Evolutionary conservation across 495 filamentous ascomycete species (phyloP).

Genomic region (Aspergillus conjunctus): DNA sequence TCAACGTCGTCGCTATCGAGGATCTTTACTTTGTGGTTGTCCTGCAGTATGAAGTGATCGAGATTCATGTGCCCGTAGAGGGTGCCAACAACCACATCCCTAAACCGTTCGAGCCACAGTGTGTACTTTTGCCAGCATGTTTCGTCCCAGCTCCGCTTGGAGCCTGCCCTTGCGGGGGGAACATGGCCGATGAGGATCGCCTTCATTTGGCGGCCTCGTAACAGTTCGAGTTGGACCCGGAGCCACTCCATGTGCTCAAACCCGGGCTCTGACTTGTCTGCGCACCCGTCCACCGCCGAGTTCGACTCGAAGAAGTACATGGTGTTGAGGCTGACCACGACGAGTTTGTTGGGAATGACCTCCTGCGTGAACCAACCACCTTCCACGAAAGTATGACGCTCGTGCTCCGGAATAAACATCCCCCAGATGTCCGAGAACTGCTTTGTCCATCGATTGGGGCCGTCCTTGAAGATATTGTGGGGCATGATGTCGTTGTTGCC

Average conservation of each 20-base stretch:
- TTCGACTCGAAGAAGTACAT: slow-evolving; percentile 96
- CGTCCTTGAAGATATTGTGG: slow-evolving; percentile 87
- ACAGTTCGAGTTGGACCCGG: slow-evolving; percentile 80
- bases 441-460: slow-evolving; percentile 83
- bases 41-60: slow-evolving; percentile 95
- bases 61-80: slow-evolving; percentile 98
- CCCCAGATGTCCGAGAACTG: slow-evolving; percentile 74
- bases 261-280: slow-evolving; percentile 73
- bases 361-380: slow-evolving; percentile 95
- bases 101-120: slow-evolving; percentile 83
- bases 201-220: slow-evolving; percentile 86
- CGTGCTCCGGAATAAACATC: slow-evolving; percentile 87
- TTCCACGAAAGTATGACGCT: slow-evolving; percentile 86
- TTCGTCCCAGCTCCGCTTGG: slow-evolving; percentile 87
- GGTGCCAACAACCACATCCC: slow-evolving; percentile 79
- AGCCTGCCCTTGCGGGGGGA: slow-evolving; percentile 79
- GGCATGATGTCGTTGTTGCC: slow-evolving; percentile 98
- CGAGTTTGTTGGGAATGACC: slow-evolving; percentile 82
- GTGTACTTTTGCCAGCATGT: slow-evolving; percentile 99
- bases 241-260: slow-evolving; percentile 97
- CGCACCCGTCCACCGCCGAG: slow-evolving; percentile 88
- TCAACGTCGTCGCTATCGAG: slow-evolving; percentile 23
- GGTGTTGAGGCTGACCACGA: slow-evolving; percentile 94
- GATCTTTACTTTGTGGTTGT: slow-evolving; percentile 72
- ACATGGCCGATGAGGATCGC: slow-evolving; percentile 94